Evolutionary conservation across 192 early-diverging fungal genomes (phyloP).

Genomic region (Gamsiella multidivaricata): DNA sequence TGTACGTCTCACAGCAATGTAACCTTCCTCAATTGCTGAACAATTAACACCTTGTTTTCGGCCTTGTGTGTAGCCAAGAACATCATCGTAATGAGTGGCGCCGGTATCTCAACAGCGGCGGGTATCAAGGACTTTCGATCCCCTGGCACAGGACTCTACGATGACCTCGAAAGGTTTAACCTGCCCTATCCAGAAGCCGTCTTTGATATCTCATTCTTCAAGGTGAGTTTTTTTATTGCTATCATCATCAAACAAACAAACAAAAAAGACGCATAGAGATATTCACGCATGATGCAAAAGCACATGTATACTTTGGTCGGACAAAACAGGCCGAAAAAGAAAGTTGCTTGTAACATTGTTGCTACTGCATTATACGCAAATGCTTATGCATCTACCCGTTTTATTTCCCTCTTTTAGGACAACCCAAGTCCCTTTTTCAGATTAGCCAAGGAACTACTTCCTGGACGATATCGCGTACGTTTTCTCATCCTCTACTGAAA

Average conservation of each 20-base stretch:
- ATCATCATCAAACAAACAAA: not conserved
- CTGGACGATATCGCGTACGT: constrained; percentile 72
- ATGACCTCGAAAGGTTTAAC: constrained; percentile 88
- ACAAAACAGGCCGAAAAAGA: too few species aligned
- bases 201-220: constrained; percentile 93
- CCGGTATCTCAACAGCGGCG: constrained; percentile 85
- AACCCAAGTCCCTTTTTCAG: constrained; percentile 90
- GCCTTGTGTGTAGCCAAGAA: constrained; percentile 56
- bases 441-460: constrained; percentile 91
- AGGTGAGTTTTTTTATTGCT: too few species aligned
- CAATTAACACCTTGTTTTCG: not conserved
- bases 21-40: too few species aligned
- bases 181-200: constrained; percentile 96
- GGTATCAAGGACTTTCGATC: constrained; percentile 96
- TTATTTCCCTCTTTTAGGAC: constrained; percentile 35
- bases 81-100: constrained; percentile 93
- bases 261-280: not conserved
- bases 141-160: constrained; percentile 91
- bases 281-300: not conserved
- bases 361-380: not conserved
- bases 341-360: too few species aligned
- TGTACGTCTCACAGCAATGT: too few species aligned
- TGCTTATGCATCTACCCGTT: not conserved
- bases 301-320: not conserved
- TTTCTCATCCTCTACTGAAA: not conserved